Evolutionary conservation across 768 basidiomycete genomes (phyloP).

Genomic region (Gautieria morchelliformis): DNA sequence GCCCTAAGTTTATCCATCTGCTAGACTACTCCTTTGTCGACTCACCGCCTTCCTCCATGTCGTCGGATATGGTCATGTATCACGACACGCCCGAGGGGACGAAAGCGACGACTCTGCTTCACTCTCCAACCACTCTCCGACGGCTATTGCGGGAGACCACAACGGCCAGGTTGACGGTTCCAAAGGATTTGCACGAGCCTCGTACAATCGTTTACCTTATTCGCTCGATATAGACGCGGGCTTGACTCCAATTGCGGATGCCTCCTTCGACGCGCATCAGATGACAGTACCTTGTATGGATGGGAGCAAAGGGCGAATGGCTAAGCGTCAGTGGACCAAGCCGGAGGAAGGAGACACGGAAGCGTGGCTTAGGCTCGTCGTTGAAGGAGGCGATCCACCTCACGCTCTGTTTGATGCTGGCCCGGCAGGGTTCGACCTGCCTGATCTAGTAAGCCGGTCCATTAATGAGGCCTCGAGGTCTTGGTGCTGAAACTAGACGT

Average conservation of each 20-base stretch:
- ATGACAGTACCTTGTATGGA: neutral
- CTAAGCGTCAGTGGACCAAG: neutral
- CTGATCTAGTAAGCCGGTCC: neutral
- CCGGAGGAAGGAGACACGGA: neutral
- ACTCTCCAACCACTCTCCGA: neutral
- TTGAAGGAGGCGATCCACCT: neutral
- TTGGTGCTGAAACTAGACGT: neutral
- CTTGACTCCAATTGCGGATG: neutral
- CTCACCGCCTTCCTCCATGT: neutral
- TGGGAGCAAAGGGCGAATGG: neutral
- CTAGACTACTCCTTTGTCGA: neutral
- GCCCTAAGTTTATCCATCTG: too few relatives aligned
- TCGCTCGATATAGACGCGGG: neutral
- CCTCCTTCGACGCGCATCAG: neutral
- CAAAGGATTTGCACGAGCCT: too few relatives aligned
- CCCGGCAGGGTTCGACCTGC: neutral
- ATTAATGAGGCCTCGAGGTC: neutral
- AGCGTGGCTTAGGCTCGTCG: constrained; percentile 1
- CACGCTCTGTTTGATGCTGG: neutral
- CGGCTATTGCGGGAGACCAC: neutral
- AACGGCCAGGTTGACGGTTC: too few relatives aligned
- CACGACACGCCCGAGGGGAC: neutral
- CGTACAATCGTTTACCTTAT: neutral
- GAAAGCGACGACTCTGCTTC: neutral
- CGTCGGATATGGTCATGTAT: neutral